Evolutionary conservation across 176 grass and related monocot genomes (phyloP).

Genomic region (Musa schizocarpa): DNA sequence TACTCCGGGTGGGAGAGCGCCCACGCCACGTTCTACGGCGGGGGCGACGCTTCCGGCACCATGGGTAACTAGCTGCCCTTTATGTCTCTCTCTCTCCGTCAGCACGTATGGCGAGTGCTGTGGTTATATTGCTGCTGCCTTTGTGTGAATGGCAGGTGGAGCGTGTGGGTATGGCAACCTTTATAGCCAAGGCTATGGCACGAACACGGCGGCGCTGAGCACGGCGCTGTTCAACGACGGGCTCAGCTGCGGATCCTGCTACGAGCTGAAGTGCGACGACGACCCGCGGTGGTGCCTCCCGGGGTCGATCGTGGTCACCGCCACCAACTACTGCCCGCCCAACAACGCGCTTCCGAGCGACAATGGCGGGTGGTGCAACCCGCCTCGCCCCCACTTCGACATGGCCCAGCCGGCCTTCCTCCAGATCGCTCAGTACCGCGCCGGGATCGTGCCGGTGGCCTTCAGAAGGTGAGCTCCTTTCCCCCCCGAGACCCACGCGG

Average conservation of each 20-base stretch:
- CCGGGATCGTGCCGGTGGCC: conserved; percentile 72
- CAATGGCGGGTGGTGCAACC: conserved; percentile 93
- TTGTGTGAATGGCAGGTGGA: conserved; percentile 24
- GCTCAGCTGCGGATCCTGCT: conserved; percentile 40
- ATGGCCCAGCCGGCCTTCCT: conserved; percentile 83
- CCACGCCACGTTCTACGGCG: conserved; percentile 85
- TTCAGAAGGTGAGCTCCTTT: conserved; percentile 50
- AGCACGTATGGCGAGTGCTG: not conserved
- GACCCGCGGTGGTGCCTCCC: conserved; percentile 39
- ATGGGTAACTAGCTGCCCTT: conserved; percentile 37
- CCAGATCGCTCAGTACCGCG: conserved; percentile 81
- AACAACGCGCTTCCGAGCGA: conserved; percentile 65
- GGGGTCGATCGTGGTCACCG: conserved; percentile 54
- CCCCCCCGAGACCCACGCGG: too few relatives aligned
- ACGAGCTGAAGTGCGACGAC: conserved; percentile 62
- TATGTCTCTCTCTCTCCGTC: not conserved
- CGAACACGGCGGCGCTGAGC: conserved; percentile 55
- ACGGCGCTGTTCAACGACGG: conserved; percentile 48
- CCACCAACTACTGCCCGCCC: conserved; percentile 77
- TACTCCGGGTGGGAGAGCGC: conserved; percentile 61
- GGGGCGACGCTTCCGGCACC: conserved; percentile 69
- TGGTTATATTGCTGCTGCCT: not conserved
- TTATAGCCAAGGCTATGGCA: conserved; percentile 52
- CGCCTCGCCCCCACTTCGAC: conserved; percentile 83
- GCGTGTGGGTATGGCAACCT: conserved; percentile 56